Evolutionary conservation across 805 yeast genomes (phyloP), one percentile per base, ranked within the genome.

Genomic region (Candida sakaeoensis): DNA sequence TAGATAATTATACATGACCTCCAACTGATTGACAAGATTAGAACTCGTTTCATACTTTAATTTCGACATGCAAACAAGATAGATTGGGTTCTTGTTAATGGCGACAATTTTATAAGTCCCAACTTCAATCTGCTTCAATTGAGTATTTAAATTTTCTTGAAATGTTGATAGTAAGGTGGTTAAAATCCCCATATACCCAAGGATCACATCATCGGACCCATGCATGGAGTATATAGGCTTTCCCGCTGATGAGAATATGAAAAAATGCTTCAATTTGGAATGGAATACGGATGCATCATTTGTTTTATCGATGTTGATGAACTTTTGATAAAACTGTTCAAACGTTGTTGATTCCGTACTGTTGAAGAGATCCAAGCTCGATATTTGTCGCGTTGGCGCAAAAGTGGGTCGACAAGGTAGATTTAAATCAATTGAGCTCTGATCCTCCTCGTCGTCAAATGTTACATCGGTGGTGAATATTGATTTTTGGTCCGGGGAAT

Each of bases 191-290:
- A 83, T 78, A 51, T 83, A 82, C 0, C 87, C 82, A 32, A 85
- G 62, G 2, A 83, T 68, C 12, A 79, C 59, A 26, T 79, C 81
- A 39, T 85, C 90, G 2, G 78, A 65, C 2, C 93, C 95, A 54
- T 80, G 77, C 70, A 82, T 68, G 2, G 95, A 77, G 58, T 83
- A 89, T 5, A 89, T 82, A 2, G 95, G 95, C 55, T 89, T 89
- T 0, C 96, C 96, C 1, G 96, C 95, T 2, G 80, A 65, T 0
- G 95, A 85, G 8, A 89, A 65, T 3, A 89, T 76, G 49, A 86
- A 83, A 53, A 83, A 85, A 44, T 88, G 95, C 56, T 87, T 88
- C 39, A 63, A 49, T 34, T 65, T 68, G 15, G 42, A 27, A 39
- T 56, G 60, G 43, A 69, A 67, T 5, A 21, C 33, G 1, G 30